Base-by-base conservation (phyloP, 208 protist species). In the Acanthamoeba sp. region DNA sequence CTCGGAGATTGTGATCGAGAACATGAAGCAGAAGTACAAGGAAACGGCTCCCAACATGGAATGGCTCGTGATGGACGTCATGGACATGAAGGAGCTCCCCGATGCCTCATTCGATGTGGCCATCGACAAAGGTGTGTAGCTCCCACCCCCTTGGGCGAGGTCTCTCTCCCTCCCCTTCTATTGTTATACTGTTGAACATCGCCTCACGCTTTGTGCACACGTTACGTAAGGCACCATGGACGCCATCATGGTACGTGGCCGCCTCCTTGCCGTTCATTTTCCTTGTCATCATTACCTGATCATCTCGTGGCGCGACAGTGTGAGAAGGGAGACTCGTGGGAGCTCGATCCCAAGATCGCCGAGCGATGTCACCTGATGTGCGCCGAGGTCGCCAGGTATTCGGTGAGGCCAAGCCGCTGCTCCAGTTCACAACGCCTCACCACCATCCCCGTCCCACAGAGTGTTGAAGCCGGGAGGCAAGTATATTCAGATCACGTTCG, bases 401-500 rank as follows among this genome's bases (percentile, higher is more conserved):
- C n/a, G n/a, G n/a, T n/a, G n/a, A n/a, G n/a, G n/a, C n/a, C n/a
- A n/a, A n/a, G n/a, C n/a, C n/a, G n/a, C n/a, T n/a, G n/a, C n/a
- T n/a, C n/a, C n/a, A n/a, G n/a, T n/a, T n/a, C n/a, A n/a, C n/a
- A n/a, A n/a, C n/a, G n/a, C n/a, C n/a, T n/a, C n/a, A n/a, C n/a
- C n/a, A n/a, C n/a, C n/a, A n/a, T n/a, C n/a, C n/a, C n/a, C n/a
- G n/a, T n/a, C n/a, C 27, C 20, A 10, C 38, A 94, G 94, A 27
- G 90, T 95, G 7, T 78, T 95, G 71, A 94, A 80, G 73, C 40
- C 64, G 12, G 76, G n/a, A 24, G 95, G 95, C 45, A 84, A 62
- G 36, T 95, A 94, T n/a, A 73, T 95, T 16, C 93, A 94, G 52
- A 95, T 95, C 38, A 95, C 95, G 2, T 95, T 95, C 48, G 95